Conservation (phyloP, 2,329 filamentous ascomycete genomes). For the Trichoderma koningii region DNA sequence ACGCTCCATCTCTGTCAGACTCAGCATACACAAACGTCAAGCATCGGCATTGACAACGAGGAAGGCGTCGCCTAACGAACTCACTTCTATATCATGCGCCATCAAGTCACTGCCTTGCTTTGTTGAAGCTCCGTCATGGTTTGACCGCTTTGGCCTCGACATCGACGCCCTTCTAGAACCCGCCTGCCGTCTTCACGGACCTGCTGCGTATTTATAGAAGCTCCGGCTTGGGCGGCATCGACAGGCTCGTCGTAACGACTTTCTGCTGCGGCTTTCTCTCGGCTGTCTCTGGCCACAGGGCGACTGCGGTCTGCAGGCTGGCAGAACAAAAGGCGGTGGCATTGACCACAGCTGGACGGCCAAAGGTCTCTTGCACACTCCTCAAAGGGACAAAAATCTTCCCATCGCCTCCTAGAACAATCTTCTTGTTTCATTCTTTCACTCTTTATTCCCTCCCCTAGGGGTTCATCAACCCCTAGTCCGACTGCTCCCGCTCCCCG, state of each 20-base stretch:
- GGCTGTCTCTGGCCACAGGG: slow-evolving; percentile 1
- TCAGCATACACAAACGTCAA: neutral
- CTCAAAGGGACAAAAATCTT: neutral
- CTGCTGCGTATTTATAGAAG: neutral
- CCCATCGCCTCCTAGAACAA: slow-evolving; percentile 8
- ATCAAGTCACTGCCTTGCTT: slow-evolving; percentile 7
- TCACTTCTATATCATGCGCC: neutral
- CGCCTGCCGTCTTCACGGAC: neutral
- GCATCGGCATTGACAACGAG: neutral
- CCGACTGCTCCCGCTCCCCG: neutral
- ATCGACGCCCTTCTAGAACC: neutral
- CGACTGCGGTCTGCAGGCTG: slow-evolving; percentile 9
- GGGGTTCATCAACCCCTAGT: slow-evolving; percentile 8
- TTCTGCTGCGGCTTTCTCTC: slow-evolving; percentile 12
- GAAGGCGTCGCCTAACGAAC: slow-evolving; percentile 10
- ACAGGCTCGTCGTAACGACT: neutral
- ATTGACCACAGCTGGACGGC: neutral
- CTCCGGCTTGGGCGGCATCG: neutral
- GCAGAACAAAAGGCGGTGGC: slow-evolving; percentile 26
- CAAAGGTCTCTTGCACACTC: neutral
- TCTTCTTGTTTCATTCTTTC: neutral
- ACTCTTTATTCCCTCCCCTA: slow-evolving; percentile 5
- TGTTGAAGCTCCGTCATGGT: neutral
- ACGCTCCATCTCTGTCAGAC: neutral
- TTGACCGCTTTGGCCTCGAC: neutral